Evolutionary conservation across 1,139 yeast species (phyloP), one percentile per base, ranked within the genome.

Genomic region (Saccharomycopsis crataegensis): DNA sequence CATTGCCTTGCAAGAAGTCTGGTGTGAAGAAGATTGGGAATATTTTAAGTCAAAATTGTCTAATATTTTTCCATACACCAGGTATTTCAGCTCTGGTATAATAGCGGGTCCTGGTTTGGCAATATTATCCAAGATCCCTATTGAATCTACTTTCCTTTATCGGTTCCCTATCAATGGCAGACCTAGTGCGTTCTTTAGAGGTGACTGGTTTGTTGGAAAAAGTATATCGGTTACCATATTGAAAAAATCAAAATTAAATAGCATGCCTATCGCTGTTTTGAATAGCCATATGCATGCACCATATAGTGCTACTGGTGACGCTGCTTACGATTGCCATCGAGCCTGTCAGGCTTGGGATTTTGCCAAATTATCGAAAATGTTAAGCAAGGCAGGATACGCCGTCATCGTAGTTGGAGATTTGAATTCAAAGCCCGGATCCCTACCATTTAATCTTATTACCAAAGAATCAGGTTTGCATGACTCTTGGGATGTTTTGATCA

Each of bases 271-370:
- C 49, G 97, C 95, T 12, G 68, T 94, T 8, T 72, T 93, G 63
- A 91, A 91, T 64, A 84, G 96, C 16, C 99, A 93, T 65, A 85
- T 94, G 93, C 99, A 93, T 70, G 99, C 99, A 1, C 99, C 99
- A 0, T 93, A 93, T 65, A 80, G 94, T 0, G 63, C 69, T 38
- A 70, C 73, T 0, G 98, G 98, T 0, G 96, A 89, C 68, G 94
- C 95, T 6, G 86, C 94, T 6, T 93, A 94, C 65, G 74, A 83
- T 3, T 87, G 96, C 61, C 98, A 93, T 65, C 73, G 99, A 53
- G 84, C 96, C 0, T 81, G 95, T 57, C 99, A 93, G 68, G 98
- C 98, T 0, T 93, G 98, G 98, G 97, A 91, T 66, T 80, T 94
- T 65, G 77, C 93, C 31, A 78, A 81, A 54, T 59, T 90, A 51